Evolutionary conservation across 768 basidiomycete species (phyloP).

Genomic region (Mycena kentingensis): DNA sequence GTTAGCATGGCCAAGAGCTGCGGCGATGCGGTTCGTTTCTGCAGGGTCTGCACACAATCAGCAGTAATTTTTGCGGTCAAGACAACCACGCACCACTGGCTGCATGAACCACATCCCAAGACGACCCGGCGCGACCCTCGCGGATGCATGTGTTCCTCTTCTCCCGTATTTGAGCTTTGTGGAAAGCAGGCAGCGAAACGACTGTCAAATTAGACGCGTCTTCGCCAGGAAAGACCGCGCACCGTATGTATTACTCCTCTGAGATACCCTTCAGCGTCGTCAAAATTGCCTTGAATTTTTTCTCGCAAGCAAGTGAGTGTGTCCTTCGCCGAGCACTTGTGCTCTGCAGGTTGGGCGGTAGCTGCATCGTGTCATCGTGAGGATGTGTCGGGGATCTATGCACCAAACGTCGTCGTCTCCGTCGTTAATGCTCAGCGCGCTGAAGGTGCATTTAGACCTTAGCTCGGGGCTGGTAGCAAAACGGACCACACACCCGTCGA

Average conservation of each 20-base stretch:
- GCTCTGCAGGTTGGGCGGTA: constrained; percentile 55
- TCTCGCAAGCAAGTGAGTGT: constrained; percentile 52
- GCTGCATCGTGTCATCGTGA: too few species aligned
- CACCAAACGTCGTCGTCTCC: constrained; percentile 65
- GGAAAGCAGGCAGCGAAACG: constrained; percentile 45
- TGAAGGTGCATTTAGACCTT: constrained; percentile 35
- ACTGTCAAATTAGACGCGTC: too few species aligned
- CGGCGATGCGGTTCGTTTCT: constrained; percentile 9
- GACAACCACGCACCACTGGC: constrained; percentile 28
- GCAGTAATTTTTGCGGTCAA: background rate
- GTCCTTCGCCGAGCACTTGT: constrained; percentile 44
- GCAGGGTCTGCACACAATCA: constrained; percentile 1
- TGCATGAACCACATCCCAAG: constrained; percentile 52
- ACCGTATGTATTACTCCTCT: constrained; percentile 48
- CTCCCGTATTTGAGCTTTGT: constrained; percentile 37
- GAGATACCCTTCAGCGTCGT: constrained; percentile 50
- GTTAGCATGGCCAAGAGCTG: constrained; percentile 4
- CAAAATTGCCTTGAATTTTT: constrained; percentile 35
- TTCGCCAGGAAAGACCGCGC: too few species aligned
- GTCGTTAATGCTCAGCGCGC: constrained; percentile 37
- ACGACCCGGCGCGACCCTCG: constrained; percentile 21
- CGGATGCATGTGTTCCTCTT: constrained; percentile 43
- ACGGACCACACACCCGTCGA: constrained; percentile 20
- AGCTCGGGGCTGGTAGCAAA: background rate
- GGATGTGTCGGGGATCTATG: constrained; percentile 59